These are phyloP conservation scores for Naegleria gruberi DNA, from an alignment of 208 protist species.

Conservation along the genomic window DNA sequence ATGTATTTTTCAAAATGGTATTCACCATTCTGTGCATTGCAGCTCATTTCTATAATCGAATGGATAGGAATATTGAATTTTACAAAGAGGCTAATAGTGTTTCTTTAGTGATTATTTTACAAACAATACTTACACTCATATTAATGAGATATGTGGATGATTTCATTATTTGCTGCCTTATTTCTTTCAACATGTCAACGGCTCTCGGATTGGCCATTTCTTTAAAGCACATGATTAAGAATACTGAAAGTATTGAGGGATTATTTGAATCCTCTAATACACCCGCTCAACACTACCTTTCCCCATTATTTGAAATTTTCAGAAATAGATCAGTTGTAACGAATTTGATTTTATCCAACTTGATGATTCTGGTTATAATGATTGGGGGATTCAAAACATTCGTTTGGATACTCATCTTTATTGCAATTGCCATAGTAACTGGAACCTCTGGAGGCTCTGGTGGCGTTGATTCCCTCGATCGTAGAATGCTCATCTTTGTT, in stretches of 20 bases:
- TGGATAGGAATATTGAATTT: neutral
- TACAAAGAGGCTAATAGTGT: neutral
- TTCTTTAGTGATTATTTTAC: neutral
- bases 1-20: neutral
- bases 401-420: neutral
- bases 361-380: neutral
- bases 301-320: neutral
- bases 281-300: too few species aligned
- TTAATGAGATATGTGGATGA: neutral
- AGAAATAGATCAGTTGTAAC: too few species aligned
- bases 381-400: neutral
- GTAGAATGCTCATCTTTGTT: neutral
- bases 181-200: neutral
- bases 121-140: neutral
- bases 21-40: neutral
- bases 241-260: neutral
- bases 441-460: neutral
- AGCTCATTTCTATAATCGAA: neutral
- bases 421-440: neutral
- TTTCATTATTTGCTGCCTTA: neutral
- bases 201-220: neutral
- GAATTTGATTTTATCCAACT: neutral
- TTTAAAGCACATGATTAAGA: neutral
- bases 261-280: neutral
- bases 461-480: neutral